Base-by-base conservation (phyloP, 768 basidiomycete species). In the Floccularia luteovirens region DNA sequence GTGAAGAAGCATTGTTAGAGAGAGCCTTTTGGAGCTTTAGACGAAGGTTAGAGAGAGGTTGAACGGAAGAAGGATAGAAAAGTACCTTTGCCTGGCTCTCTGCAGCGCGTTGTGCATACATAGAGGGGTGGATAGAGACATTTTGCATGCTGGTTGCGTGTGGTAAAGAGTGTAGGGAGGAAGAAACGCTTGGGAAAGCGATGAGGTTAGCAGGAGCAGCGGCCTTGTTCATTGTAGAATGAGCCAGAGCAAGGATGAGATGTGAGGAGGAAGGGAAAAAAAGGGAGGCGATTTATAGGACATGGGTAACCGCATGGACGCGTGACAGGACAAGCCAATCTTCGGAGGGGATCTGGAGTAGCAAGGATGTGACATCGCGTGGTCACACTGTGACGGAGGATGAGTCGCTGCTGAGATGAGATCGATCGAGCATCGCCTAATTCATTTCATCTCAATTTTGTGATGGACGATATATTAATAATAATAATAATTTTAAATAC, bases 21-120 rank as follows among this genome's bases (percentile, higher is more conserved):
- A 87, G 62, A 34, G 75, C 79, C 49, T 77, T 77, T 66, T 77
- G 67, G 17, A 86, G 72, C 84, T n/a, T n/a, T 70, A 46, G 44
- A 36, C 38, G 42, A 21, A 35, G 14, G 51, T 42, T 3, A 31
- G 42, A 8, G 28, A 16, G 24, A 39, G 19, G n/a, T 23, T 30
- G 20, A 16, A 16, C 31, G 1, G 27, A 10, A 10, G 20, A 20
- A 24, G n/a, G 16, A 8, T 24, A 4, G 2, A 31, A 20, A 52
- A 62, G 42, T 30, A 84, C 84, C 74, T 87, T 84, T 28, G 81
- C 82, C 60, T 87, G 78, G 50, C 84, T 84, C 58, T 84, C 76
- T 3, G 77, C 75, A 24, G 77, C 75, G 24, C 75, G 73, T 42
- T 75, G 72, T 1, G 77, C 75, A 53, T 81, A 82, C 79, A 82